Conservation (phyloP, 176 grass and related monocot genomes). For the Eleusine coracana region DNA sequence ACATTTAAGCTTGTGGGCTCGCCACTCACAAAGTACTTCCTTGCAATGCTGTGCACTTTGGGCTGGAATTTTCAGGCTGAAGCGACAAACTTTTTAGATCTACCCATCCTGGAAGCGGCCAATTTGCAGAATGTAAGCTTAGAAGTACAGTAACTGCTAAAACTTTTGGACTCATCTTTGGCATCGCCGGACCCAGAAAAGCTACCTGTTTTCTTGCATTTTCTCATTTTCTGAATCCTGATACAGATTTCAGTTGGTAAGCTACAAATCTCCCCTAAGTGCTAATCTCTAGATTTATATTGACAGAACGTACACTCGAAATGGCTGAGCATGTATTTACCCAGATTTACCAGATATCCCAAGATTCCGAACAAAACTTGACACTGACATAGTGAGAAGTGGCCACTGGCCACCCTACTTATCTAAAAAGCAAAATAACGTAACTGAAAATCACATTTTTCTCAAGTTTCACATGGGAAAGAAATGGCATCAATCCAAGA, state of each 20-base stretch:
- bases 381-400: not conserved
- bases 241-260: not conserved
- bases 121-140: not conserved
- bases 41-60: conserved; percentile 9
- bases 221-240: not conserved
- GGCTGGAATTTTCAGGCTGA: conserved; percentile 8
- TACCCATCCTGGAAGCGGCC: conserved; percentile 12
- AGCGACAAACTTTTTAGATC: conserved; percentile 36
- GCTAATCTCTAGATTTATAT: not conserved
- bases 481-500: conserved; percentile 14
- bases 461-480: not conserved
- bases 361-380: conserved; percentile 26
- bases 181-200: not conserved
- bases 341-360: not conserved
- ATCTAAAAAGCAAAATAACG: not conserved
- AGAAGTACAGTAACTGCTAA: not conserved
- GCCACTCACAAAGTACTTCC: not conserved
- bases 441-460: not conserved
- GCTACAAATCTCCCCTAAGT: not conserved
- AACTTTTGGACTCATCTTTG: not conserved
- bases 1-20: conserved; percentile 41
- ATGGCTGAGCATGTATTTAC: not conserved
- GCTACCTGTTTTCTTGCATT: not conserved
- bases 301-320: not conserved
- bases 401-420: not conserved